Base-by-base conservation (phyloP, 2,329 filamentous ascomycete species). In the Phyllosticta citriasiana region DNA sequence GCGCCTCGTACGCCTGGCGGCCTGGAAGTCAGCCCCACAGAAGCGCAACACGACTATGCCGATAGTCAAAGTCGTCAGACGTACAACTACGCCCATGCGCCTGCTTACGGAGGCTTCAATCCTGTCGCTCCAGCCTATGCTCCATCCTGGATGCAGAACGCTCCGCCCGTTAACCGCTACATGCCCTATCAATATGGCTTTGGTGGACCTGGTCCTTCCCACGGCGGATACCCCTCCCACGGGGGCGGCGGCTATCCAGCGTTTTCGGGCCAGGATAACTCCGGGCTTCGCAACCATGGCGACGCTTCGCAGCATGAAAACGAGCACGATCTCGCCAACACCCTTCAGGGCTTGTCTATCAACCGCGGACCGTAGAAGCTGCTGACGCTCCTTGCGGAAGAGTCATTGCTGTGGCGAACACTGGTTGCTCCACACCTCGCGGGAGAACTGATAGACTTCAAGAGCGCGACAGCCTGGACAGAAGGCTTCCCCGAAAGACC, bases 31-130 rank as follows among this genome's bases (percentile, higher is more conserved):
- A 56, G 53, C 9, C 52, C 55, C 1, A 19, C 24, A 2, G 59
- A 57, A 24, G 22, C 47, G 22, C 59, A 61, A 47, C 59, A 61
- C 26, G 59, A 61, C 12, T 61, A 53, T 8, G 9, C 55, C 9
- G 59, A 61, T 2, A 30, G 19, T 7, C 59, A 53, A 8, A 47
- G 55, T 1, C 55, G 60, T 1, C 56, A 55, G 3, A 35, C 57
- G 7, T 62, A 62, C 55, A 54, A 55, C 25, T 62, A 62, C 24
- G 52, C 55, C 3, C 56, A 55, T 10, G 50, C 55, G 19, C 60
- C 55, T n/a, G 30, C 60, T 4, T 62, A 57, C 26, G 56, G 60
- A 9, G 55, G 55, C 27, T 62, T 62, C 51, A 62, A 62, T 50
- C 60, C 60, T 25, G 60, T 57, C 10, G 60, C 60, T 10, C 51